phyloP scores from a whole-genome alignment of 2,329 filamentous ascomycete species.

The Xylaria sp. region DNA sequence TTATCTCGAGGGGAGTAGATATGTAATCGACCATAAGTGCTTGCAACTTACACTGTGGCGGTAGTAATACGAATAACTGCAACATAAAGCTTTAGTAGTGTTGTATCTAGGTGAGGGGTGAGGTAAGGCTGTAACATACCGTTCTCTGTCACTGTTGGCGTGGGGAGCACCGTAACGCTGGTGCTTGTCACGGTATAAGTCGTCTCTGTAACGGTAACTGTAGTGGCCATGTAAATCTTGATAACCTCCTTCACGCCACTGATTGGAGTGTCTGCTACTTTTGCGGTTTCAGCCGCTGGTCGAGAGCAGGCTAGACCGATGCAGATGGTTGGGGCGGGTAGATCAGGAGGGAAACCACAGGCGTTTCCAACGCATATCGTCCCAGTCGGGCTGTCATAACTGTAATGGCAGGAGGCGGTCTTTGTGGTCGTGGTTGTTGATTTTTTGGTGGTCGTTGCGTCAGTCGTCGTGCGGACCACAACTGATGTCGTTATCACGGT shows the following conservation, averaged over 20 bases:
- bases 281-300: conserved; percentile 8
- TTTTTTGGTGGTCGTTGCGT: conserved; percentile 48
- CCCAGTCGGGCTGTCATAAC: conserved; percentile 40
- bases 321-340: conserved; percentile 25
- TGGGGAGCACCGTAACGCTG: conserved; percentile 48
- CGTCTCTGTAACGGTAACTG: conserved; percentile 53
- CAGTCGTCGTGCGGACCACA: conserved; percentile 49
- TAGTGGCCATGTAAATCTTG: conserved; percentile 47
- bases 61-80: conserved; percentile 49
- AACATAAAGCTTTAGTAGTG: conserved; percentile 26
- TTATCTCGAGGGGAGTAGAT: too few relatives aligned
- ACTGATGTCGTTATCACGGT: conserved; percentile 49
- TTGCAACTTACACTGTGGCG: conserved; percentile 47
- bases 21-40: neutral
- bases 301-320: conserved; percentile 14
- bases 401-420: conserved; percentile 51
- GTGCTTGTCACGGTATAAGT: conserved; percentile 44
- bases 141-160: conserved; percentile 50
- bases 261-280: conserved; percentile 29
- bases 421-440: conserved; percentile 49
- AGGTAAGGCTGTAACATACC: conserved; percentile 39
- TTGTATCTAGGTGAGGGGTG: neutral
- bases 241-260: conserved; percentile 6
- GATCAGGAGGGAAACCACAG: conserved; percentile 36
- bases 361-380: conserved; percentile 31